Evolutionary conservation across 805 yeast species (phyloP).

Genomic region (Candida ponderosae): DNA sequence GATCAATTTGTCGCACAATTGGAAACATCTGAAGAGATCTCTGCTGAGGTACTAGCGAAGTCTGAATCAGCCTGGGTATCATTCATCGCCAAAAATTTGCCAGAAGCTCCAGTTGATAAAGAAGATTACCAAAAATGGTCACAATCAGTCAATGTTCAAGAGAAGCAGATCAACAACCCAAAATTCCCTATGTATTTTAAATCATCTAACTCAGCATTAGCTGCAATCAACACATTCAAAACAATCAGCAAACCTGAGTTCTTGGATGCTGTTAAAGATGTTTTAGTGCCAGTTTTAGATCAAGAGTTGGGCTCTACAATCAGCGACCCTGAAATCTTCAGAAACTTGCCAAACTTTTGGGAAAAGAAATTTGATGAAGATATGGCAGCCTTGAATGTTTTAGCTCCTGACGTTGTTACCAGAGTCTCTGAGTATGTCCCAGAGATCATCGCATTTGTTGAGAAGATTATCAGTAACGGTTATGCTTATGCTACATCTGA

Average conservation of each 20-base stretch:
- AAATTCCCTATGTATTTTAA: conserved; percentile 79
- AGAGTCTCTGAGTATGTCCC: conserved; percentile 95
- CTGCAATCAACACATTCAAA: conserved; percentile 30
- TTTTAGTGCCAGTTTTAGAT: conserved; percentile 69
- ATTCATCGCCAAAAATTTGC: conserved; percentile 50
- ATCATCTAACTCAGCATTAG: conserved; percentile 48
- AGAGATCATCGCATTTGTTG: conserved; percentile 77
- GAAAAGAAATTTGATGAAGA: conserved; percentile 79
- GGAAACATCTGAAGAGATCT: conserved; percentile 14
- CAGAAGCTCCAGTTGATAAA: conserved; percentile 27
- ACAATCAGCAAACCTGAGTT: conserved; percentile 26
- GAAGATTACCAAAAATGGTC: conserved; percentile 47
- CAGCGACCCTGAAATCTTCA: conserved; percentile 79
- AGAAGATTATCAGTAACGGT: conserved; percentile 67
- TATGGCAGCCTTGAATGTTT: conserved; percentile 78
- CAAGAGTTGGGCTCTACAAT: conserved; percentile 63
- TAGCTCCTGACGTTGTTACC: conserved; percentile 80
- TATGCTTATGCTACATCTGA: conserved; percentile 78
- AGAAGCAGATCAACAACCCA: conserved; percentile 53
- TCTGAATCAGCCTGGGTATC: conserved; percentile 35
- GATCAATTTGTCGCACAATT: conserved; percentile 41
- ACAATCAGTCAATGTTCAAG: conserved; percentile 37
- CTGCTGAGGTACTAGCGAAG: conserved; percentile 28
- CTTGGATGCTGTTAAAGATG: conserved; percentile 56
- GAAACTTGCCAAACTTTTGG: conserved; percentile 81